phyloP scores from a whole-genome alignment of 139 green algal species.

The Ettlia oleoabundans region DNA sequence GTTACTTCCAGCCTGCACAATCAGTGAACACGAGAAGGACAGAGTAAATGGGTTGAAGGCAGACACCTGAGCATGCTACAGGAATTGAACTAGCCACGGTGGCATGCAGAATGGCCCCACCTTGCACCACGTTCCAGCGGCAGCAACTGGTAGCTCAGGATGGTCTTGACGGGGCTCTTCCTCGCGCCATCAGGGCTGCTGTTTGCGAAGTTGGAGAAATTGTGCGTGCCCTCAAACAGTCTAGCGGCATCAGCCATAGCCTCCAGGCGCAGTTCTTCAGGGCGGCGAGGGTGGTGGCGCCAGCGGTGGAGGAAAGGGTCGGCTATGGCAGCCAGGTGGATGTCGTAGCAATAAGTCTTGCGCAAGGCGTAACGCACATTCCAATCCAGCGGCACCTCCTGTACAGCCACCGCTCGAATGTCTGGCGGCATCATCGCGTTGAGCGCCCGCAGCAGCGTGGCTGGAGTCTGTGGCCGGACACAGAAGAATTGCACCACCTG shows the following conservation, averaged over 20 bases:
- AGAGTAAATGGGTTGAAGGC: too few relatives aligned
- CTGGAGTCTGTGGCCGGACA: slow-evolving; percentile 22
- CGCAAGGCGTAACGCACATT: slow-evolving; percentile 61
- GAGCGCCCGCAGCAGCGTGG: slow-evolving; percentile 46
- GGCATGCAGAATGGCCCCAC: too few relatives aligned
- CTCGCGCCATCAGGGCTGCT: slow-evolving; percentile 10
- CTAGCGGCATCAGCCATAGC: slow-evolving; percentile 52
- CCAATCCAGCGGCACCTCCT: slow-evolving; percentile 65
- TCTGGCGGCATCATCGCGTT: slow-evolving; percentile 68
- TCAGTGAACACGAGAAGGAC: too few relatives aligned
- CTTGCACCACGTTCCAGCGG: slow-evolving; percentile 30
- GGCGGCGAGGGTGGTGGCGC: slow-evolving; percentile 42
- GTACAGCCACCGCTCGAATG: slow-evolving; percentile 55
- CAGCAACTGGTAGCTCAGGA: slow-evolving; percentile 55
- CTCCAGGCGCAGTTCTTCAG: slow-evolving; percentile 48
- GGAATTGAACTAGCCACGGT: too few relatives aligned
- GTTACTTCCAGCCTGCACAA: slow-evolving; percentile 71
- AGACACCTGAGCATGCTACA: too few relatives aligned
- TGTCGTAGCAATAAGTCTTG: slow-evolving; percentile 72
- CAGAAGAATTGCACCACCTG: slow-evolving; percentile 69
- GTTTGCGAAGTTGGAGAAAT: slow-evolving; percentile 78
- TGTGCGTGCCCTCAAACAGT: slow-evolving; percentile 67
- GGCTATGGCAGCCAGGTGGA: slow-evolving; percentile 42
- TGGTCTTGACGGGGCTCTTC: slow-evolving; percentile 62
- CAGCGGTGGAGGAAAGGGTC: slow-evolving; percentile 56